A percentile compares a stretch with the other conserved stretches of the same genome.
Conservation (phyloP, 441 rosid species). For the Rhodomyrtus psidioides region DNA sequence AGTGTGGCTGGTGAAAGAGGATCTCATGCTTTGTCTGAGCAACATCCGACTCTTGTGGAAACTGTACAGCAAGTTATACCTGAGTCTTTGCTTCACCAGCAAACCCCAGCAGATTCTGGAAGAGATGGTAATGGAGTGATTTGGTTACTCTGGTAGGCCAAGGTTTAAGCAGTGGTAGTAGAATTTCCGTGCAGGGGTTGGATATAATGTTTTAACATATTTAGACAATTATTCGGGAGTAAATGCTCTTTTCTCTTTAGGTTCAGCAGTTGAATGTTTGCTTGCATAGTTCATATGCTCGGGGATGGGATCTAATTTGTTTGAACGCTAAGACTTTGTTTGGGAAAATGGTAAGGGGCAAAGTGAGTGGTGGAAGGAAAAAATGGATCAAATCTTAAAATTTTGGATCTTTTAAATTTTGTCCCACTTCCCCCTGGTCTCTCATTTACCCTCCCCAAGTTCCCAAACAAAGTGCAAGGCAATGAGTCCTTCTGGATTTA, state of each 20-base stretch:
- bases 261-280: not conserved
- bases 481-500: not conserved
- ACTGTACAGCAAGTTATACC: constrained; percentile 28
- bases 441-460: not conserved
- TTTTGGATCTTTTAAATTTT: not conserved
- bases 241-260: not conserved
- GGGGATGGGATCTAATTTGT: not conserved
- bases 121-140: constrained; percentile 37
- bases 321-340: not conserved
- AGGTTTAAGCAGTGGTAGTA: not conserved
- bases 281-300: not conserved
- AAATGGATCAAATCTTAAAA: not conserved
- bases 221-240: not conserved
- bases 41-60: constrained; percentile 19
- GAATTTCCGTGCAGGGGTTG: not conserved
- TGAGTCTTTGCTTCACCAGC: constrained; percentile 22
- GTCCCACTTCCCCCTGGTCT: not conserved
- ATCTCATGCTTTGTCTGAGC: constrained; percentile 30
- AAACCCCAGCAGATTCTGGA: constrained; percentile 21
- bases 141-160: not conserved
- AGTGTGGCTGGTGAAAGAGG: constrained; percentile 25
- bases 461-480: not conserved
- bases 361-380: not conserved
- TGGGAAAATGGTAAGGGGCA: not conserved
- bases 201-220: not conserved